phyloP scores from a whole-genome alignment of 1,284 basidiomycete species.

The Ganoderma lucidum region DNA sequence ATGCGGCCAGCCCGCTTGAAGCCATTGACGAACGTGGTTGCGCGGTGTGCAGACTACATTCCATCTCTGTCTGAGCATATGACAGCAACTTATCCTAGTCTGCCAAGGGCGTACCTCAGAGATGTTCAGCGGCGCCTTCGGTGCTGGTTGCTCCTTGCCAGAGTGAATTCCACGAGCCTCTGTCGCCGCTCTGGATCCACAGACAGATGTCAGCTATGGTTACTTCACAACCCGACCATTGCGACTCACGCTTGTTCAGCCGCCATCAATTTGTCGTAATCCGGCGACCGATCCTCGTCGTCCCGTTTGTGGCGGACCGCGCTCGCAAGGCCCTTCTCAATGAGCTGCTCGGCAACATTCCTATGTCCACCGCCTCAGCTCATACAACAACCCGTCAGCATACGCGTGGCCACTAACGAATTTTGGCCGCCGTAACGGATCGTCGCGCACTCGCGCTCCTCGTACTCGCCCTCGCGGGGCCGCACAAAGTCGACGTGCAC shows the following conservation, averaged over 20 bases:
- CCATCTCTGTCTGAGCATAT: constrained; percentile 1
- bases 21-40: constrained; percentile 86
- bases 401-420: constrained; percentile 54
- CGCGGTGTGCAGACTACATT: constrained; percentile 71
- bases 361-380: constrained; percentile 47
- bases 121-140: constrained; percentile 82
- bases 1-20: constrained; percentile 92
- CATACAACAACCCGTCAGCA: neutral
- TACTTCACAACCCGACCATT: neutral
- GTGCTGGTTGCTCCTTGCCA: constrained; percentile 84
- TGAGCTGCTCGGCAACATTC: constrained; percentile 91
- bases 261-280: constrained; percentile 94
- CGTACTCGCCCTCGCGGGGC: constrained; percentile 93
- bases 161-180: constrained; percentile 93
- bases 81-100: constrained; percentile 5
- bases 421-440: constrained; percentile 85
- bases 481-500: constrained; percentile 89
- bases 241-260: constrained; percentile 88
- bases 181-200: constrained; percentile 66
- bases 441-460: constrained; percentile 92
- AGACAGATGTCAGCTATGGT: neutral
- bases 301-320: constrained; percentile 93
- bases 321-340: constrained; percentile 92
- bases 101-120: constrained; percentile 69
- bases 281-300: constrained; percentile 94